Percentiles rank a stretch among this genome's conserved stretches.
Conservation (phyloP, 768 basidiomycete species). For the Suillus placidus region DNA sequence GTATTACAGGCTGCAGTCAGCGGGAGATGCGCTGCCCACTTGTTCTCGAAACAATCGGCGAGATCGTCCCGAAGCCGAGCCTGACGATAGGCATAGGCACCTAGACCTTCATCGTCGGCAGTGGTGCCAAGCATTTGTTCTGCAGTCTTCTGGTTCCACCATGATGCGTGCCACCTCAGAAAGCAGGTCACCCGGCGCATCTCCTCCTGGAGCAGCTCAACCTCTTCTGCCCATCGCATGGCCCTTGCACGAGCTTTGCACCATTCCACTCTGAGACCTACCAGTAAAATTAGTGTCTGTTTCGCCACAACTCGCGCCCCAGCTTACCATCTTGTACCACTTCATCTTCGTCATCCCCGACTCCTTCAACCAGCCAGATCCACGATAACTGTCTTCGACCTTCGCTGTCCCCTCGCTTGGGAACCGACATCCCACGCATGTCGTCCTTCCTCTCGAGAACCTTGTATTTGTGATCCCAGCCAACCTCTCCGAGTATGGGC, state of each 20-base stretch:
- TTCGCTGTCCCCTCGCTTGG: background rate
- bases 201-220: constrained; percentile 3
- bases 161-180: background rate
- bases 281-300: background rate
- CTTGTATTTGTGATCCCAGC: background rate
- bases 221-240: background rate
- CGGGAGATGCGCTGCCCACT: background rate
- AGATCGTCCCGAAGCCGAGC: background rate
- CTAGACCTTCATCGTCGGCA: background rate
- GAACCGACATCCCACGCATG: background rate
- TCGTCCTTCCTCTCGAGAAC: background rate
- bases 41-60: background rate
- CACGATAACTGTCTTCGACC: background rate
- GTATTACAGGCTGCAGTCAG: background rate
- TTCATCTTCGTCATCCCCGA: background rate
- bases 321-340: background rate
- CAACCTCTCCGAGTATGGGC: background rate
- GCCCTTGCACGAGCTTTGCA: background rate
- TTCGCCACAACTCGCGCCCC: rapidly evolving
- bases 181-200: background rate
- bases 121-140: background rate
- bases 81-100: background rate
- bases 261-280: background rate
- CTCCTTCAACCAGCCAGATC: background rate
- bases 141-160: background rate